Conservation (phyloP, 495 filamentous ascomycete genomes). For the Penicillium canescens region DNA sequence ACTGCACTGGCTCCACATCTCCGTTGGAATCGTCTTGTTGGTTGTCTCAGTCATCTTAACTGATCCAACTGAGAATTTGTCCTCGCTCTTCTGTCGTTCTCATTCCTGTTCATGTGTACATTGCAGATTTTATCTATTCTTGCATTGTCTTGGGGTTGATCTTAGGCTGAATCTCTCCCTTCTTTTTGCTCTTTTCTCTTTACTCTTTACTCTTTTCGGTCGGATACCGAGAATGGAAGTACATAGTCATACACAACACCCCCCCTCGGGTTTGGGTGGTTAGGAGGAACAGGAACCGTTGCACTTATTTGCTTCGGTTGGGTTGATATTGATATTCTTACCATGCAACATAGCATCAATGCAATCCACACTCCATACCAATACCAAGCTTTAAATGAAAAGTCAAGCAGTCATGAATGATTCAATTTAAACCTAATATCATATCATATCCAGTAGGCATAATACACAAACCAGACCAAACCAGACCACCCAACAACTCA, state of each 20-base stretch:
- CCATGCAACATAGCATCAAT: no score
- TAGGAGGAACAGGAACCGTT: not conserved
- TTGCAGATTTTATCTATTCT: slow-evolving; percentile 5
- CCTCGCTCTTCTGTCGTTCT: not conserved
- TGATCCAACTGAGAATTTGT: slow-evolving; percentile 35
- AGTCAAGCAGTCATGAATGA: not conserved
- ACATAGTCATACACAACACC: slow-evolving; percentile 1
- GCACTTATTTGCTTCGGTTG: not conserved
- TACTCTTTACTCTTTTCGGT: not conserved
- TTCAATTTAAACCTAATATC: not conserved
- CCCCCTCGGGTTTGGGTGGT: slow-evolving; percentile 2
- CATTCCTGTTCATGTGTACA: slow-evolving; percentile 13
- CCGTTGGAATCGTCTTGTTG: slow-evolving; percentile 6
- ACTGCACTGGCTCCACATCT: slow-evolving; percentile 27
- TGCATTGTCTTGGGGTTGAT: slow-evolving; percentile 14
- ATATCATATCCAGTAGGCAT: not conserved
- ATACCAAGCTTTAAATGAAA: not conserved
- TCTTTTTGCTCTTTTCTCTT: no score
- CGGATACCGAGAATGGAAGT: slow-evolving; percentile 1
- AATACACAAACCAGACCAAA: not conserved
- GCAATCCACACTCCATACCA: not conserved
- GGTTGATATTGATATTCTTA: slow-evolving; percentile 6
- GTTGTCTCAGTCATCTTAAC: slow-evolving; percentile 36
- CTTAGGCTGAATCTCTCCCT: slow-evolving; percentile 13
- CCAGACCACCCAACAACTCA: not conserved